phyloP scores from a whole-genome alignment of 352 stramenopile species.

The Globisporangium paroecandrum region DNA sequence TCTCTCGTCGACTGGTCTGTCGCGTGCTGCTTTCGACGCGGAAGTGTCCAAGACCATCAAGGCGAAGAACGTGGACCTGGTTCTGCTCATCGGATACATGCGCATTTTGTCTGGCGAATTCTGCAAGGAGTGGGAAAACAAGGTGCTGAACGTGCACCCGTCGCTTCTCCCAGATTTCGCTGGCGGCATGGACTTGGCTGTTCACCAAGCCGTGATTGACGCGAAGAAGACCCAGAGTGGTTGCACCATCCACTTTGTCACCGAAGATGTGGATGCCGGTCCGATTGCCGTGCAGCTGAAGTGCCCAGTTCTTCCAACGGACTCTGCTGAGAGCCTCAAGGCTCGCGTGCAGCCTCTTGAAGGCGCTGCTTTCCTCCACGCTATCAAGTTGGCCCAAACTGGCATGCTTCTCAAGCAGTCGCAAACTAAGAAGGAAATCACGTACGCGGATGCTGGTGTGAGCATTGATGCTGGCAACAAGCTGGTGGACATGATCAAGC shows the following conservation, averaged over 20 bases:
- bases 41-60: conserved; percentile 92
- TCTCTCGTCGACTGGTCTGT: conserved; percentile 74
- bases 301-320: conserved; percentile 85
- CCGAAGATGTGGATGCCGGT: conserved; percentile 95
- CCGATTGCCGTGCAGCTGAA: conserved; percentile 97
- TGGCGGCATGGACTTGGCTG: conserved; percentile 99
- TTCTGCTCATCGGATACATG: conserved; percentile 99
- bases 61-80: conserved; percentile 93
- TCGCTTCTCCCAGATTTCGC: conserved; percentile 98
- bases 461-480: conserved; percentile 97
- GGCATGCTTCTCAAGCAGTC: conserved; percentile 44
- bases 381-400: conserved; percentile 79
- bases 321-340: conserved; percentile 96
- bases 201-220: conserved; percentile 97
- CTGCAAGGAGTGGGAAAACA: conserved; percentile 92
- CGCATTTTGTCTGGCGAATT: conserved; percentile 97
- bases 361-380: conserved; percentile 89
- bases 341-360: conserved; percentile 96
- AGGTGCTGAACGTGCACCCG: conserved; percentile 99
- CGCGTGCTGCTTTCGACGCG: conserved; percentile 92
- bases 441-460: conserved; percentile 97
- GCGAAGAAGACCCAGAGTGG: conserved; percentile 94
- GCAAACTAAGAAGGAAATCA: conserved; percentile 88
- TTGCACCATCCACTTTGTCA: conserved; percentile 99
- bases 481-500: conserved; percentile 98